A percentile compares a stretch with the other conserved stretches of the same genome.
Conservation (phyloP, 306 rosid species). For the Trifolium repens region DNA sequence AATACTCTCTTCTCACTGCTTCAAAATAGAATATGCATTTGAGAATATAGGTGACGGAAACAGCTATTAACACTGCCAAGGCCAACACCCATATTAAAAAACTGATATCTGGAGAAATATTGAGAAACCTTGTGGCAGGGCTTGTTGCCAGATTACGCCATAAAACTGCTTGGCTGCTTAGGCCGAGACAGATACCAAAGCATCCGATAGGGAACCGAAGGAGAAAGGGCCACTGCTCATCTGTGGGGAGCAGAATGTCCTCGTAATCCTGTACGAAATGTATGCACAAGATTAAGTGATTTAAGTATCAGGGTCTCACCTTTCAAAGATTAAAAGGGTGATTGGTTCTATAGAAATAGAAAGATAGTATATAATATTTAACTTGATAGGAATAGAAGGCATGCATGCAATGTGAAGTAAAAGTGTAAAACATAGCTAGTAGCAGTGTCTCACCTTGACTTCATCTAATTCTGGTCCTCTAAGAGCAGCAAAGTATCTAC, state of each 20-base stretch:
- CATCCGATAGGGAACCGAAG: slow-evolving; percentile 84
- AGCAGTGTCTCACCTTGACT: slow-evolving; percentile 65
- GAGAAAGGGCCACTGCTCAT: slow-evolving; percentile 86
- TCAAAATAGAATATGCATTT: slow-evolving; percentile 86
- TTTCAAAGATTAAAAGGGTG: too few relatives aligned
- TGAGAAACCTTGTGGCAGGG: slow-evolving; percentile 72
- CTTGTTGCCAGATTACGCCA: slow-evolving; percentile 84
- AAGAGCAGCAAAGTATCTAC: slow-evolving; percentile 87
- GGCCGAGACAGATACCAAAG: slow-evolving; percentile 87
- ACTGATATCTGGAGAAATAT: slow-evolving; percentile 58
- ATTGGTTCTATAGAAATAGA: too few relatives aligned
- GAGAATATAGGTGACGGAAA: slow-evolving; percentile 66
- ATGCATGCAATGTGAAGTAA: too few relatives aligned
- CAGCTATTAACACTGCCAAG: slow-evolving; percentile 49
- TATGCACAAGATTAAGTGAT: background rate
- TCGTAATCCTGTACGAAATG: slow-evolving; percentile 60
- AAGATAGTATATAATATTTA: too few relatives aligned
- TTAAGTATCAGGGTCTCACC: too few relatives aligned
- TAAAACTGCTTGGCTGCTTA: slow-evolving; percentile 79
- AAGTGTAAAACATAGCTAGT: background rate
- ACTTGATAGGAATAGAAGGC: too few relatives aligned
- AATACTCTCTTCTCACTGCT: slow-evolving; percentile 84
- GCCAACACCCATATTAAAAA: slow-evolving; percentile 69
- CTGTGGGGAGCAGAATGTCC: slow-evolving; percentile 90
- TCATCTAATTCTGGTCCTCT: slow-evolving; percentile 89